Evolutionary conservation across 129 eudicot species (phyloP).

Genomic region (Saussurea involucrata): DNA sequence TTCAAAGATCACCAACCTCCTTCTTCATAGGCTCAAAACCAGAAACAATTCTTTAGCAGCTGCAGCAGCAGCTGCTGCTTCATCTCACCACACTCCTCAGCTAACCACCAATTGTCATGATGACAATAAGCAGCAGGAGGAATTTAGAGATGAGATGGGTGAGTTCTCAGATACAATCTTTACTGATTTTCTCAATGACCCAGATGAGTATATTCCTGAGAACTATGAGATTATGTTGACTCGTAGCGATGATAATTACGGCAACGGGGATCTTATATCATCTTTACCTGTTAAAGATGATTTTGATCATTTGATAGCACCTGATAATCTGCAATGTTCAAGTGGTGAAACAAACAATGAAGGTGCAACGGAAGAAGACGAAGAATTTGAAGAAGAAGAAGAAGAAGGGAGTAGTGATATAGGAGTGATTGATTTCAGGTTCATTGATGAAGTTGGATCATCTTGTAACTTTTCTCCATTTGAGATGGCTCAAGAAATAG

Average conservation of each 20-base stretch:
- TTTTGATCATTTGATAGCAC: background rate
- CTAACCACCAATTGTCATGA: slow-evolving; percentile 17
- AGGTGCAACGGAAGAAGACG: slow-evolving; percentile 43
- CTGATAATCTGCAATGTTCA: slow-evolving; percentile 18
- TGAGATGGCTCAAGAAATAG: slow-evolving; percentile 55
- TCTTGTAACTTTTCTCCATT: slow-evolving; percentile 53
- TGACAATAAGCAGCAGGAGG: slow-evolving; percentile 23
- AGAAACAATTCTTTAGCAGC: slow-evolving; percentile 60
- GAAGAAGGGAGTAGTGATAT: slow-evolving; percentile 16
- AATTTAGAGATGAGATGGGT: slow-evolving; percentile 26
- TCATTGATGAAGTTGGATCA: slow-evolving; percentile 63
- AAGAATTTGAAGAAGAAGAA: slow-evolving; percentile 35
- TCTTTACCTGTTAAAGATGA: slow-evolving; percentile 33
- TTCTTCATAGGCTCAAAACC: slow-evolving; percentile 65
- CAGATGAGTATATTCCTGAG: slow-evolving; percentile 43
- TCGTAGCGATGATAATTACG: background rate
- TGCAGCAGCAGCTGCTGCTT: slow-evolving; percentile 22
- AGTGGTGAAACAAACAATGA: slow-evolving; percentile 31
- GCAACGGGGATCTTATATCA: slow-evolving; percentile 14
- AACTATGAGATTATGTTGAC: slow-evolving; percentile 16
- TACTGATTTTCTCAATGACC: slow-evolving; percentile 63
- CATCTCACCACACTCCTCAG: slow-evolving; percentile 29
- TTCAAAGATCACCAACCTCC: slow-evolving; percentile 67
- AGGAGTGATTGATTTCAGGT: slow-evolving; percentile 50
- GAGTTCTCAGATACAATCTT: slow-evolving; percentile 52